These are phyloP conservation scores for Xylariales sp. DNA, from an alignment of 2,329 filamentous ascomycete species.

Conservation along the genomic window DNA sequence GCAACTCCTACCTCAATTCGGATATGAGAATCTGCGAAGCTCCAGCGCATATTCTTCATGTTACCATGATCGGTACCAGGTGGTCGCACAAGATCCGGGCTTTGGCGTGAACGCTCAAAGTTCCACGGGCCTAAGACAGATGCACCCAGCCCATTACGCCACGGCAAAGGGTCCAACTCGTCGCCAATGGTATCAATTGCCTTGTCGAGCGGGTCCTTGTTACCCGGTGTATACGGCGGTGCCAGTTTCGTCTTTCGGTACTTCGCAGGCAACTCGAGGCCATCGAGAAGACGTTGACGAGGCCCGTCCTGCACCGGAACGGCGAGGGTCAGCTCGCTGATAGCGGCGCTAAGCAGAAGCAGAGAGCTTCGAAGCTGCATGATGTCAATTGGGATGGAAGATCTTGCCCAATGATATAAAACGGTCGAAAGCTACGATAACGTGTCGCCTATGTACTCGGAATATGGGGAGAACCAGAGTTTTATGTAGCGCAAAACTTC, in stretches of 20 bases:
- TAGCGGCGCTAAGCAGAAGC: conserved; percentile 19
- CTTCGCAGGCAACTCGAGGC: conserved; percentile 39
- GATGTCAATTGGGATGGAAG: conserved; percentile 10
- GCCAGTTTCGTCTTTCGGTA: conserved; percentile 33
- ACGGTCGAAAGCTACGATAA: no score
- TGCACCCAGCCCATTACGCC: conserved; percentile 58
- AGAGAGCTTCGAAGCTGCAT: conserved; percentile 21
- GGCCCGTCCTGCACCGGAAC: conserved; percentile 43
- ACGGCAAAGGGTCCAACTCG: conserved; percentile 60
- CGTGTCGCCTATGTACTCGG: no score
- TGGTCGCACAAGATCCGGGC: conserved; percentile 66
- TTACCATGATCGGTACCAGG: conserved; percentile 69
- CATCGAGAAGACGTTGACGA: conserved; percentile 48
- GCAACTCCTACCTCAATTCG: conserved; percentile 49
- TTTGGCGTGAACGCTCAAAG: conserved; percentile 60
- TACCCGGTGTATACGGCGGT: conserved; percentile 54
- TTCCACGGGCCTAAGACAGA: conserved; percentile 68
- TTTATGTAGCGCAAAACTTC: no score
- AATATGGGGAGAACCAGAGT: no score
- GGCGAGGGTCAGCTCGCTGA: conserved; percentile 21
- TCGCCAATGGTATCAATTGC: conserved; percentile 58
- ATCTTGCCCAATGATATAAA: no score
- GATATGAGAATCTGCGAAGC: conserved; percentile 60
- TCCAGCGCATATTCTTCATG: conserved; percentile 69
- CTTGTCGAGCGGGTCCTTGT: conserved; percentile 57